Evolutionary conservation across 306 rosid species (phyloP).

Genomic region (Cicer bijugum): DNA sequence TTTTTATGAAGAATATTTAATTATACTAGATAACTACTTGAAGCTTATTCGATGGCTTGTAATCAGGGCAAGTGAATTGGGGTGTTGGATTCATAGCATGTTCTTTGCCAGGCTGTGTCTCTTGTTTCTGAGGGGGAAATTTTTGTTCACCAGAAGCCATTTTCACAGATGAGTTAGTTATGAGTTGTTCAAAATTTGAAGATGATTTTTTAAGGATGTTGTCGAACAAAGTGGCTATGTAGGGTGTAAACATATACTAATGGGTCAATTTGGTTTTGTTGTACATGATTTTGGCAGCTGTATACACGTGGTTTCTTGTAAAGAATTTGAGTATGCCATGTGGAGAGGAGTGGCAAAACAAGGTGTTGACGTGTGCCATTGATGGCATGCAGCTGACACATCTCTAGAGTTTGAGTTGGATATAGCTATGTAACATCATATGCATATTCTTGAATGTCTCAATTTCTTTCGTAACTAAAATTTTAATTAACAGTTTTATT

Average conservation of each 20-base stretch:
- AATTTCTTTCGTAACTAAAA: not conserved
- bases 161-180: conserved; percentile 11
- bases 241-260: not conserved
- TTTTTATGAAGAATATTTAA: not conserved
- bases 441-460: not conserved
- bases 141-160: conserved; percentile 64
- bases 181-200: not conserved
- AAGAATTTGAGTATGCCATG: conserved; percentile 37
- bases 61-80: conserved; percentile 60
- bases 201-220: conserved; percentile 19
- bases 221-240: not conserved
- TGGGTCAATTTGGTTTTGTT: not conserved
- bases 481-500: not conserved
- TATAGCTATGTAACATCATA: not conserved
- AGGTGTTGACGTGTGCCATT: conserved; percentile 41
- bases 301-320: not conserved
- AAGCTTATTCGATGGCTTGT: conserved; percentile 79
- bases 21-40: conserved; percentile 39
- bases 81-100: conserved; percentile 78
- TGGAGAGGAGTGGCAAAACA: conserved; percentile 44
- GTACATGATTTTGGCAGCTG: not conserved
- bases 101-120: conserved; percentile 76
- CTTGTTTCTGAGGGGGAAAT: conserved; percentile 69
- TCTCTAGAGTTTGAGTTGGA: conserved; percentile 1
- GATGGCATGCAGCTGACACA: conserved; percentile 46